Percentiles rank a stretch among this genome's conserved stretches.
Conservation (phyloP, 192 early-diverging fungal genomes). For the Entomortierella chlamydospora region DNA sequence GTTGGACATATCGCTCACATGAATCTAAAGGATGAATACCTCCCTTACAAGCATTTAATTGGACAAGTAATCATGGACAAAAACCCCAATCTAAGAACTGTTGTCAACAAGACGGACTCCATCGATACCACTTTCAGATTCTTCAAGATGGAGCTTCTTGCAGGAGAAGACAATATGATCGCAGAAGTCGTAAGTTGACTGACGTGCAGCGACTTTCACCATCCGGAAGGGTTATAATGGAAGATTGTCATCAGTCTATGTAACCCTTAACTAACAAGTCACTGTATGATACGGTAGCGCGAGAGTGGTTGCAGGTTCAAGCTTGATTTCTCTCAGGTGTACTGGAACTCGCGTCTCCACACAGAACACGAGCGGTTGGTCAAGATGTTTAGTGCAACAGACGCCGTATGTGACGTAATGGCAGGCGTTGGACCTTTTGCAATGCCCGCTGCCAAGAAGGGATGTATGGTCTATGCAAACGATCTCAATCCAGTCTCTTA, state of each 20-base stretch:
- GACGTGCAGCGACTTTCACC: neutral
- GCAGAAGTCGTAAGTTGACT: slow-evolving; percentile 77
- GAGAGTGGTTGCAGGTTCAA: slow-evolving; percentile 92
- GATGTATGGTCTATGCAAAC: slow-evolving; percentile 93
- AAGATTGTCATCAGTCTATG: too few relatives aligned
- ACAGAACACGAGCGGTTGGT: slow-evolving; percentile 95
- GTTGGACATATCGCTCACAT: slow-evolving; percentile 98
- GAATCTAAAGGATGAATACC: slow-evolving; percentile 91
- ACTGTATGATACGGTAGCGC: slow-evolving; percentile 58
- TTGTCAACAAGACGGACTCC: slow-evolving; percentile 96
- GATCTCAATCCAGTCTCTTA: slow-evolving; percentile 96
- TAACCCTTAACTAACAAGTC: too few relatives aligned
- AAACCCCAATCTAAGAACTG: slow-evolving; percentile 85
- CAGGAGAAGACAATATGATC: slow-evolving; percentile 87
- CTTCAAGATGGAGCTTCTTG: slow-evolving; percentile 97
- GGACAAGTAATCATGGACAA: slow-evolving; percentile 98
- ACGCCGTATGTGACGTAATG: slow-evolving; percentile 94
- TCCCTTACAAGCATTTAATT: slow-evolving; percentile 92
- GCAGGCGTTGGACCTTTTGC: slow-evolving; percentile 99
- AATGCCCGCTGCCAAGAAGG: slow-evolving; percentile 88
- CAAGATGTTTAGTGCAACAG: slow-evolving; percentile 72
- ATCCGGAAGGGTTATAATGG: too few relatives aligned
- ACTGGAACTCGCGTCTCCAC: slow-evolving; percentile 99
- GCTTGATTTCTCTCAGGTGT: slow-evolving; percentile 97
- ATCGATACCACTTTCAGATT: slow-evolving; percentile 97